Evolutionary conservation across 2,329 filamentous ascomycete species (phyloP).

Genomic region (Fusarium agapanthi): DNA sequence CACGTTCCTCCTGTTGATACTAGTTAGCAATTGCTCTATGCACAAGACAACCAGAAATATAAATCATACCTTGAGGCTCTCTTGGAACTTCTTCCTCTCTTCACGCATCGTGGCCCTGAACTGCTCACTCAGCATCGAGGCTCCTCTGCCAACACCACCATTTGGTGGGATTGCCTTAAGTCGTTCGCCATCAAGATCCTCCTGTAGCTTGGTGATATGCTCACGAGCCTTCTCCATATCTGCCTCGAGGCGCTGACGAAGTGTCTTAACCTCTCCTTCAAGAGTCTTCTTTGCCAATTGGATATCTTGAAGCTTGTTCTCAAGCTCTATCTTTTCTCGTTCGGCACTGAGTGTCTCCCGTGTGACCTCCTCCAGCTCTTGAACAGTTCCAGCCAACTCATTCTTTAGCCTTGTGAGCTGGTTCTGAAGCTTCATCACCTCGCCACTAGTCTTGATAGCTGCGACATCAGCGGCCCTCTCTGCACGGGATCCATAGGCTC

Average conservation of each 20-base stretch:
- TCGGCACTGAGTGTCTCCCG: constrained; percentile 61
- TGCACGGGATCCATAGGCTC: constrained; percentile 66
- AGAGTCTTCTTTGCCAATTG: constrained; percentile 27
- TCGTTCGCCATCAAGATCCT: constrained; percentile 61
- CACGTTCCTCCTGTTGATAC: constrained; percentile 58
- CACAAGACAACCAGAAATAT: not conserved
- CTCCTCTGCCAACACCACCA: constrained; percentile 51
- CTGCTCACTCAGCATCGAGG: constrained; percentile 64
- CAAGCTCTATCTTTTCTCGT: constrained; percentile 56
- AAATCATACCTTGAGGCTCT: constrained; percentile 59
- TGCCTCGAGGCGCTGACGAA: constrained; percentile 50
- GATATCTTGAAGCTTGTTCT: constrained; percentile 49
- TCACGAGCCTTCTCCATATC: constrained; percentile 51
- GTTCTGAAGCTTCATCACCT: constrained; percentile 55
- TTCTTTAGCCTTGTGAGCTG: constrained; percentile 60
- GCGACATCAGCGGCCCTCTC: constrained; percentile 68
- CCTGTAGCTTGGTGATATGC: constrained; percentile 54
- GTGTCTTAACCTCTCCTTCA: constrained; percentile 37
- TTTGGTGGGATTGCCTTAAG: constrained; percentile 53
- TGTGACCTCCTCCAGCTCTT: constrained; percentile 63
- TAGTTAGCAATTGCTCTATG: constrained; percentile 40
- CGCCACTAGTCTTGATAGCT: constrained; percentile 58
- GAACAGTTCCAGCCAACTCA: constrained; percentile 60
- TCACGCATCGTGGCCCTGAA: constrained; percentile 65
- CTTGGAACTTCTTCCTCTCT: constrained; percentile 65